Conservation (phyloP, 768 basidiomycete species). For the Lactarius indigo region DNA sequence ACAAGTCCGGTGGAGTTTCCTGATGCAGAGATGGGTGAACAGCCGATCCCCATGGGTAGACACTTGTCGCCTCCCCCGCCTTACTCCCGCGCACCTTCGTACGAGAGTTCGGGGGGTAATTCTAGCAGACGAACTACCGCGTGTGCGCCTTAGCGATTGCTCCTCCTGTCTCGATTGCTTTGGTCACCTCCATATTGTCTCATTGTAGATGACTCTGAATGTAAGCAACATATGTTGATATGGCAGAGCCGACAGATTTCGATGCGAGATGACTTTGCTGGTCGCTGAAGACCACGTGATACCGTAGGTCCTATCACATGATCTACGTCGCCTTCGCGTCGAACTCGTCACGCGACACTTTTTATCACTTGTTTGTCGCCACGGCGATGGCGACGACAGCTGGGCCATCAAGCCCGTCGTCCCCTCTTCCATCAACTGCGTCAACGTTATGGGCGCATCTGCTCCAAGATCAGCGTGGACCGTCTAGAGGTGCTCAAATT, state of each 20-base stretch:
- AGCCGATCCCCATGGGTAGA: not conserved
- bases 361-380: not conserved
- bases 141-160: conserved; percentile 2
- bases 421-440: conserved; percentile 24
- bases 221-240: not conserved
- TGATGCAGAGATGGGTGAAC: conserved; percentile 3
- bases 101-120: conserved; percentile 5
- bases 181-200: not conserved
- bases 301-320: not conserved
- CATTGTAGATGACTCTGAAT: not conserved
- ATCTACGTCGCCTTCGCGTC: not conserved
- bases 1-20: not conserved
- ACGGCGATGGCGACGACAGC: conserved; percentile 9
- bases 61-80: conserved; percentile 15
- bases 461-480: conserved; percentile 40
- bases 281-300: not conserved
- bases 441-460: conserved; percentile 52
- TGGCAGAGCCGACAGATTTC: not conserved
- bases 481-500: conserved; percentile 30
- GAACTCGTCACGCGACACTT: not conserved
- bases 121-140: not conserved
- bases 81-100: conserved; percentile 20
- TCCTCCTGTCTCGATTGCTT: not conserved
- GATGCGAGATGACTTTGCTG: not conserved
- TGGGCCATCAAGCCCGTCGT: conserved; percentile 1